Evolutionary conservation across 345 rosid species (phyloP).

Genomic region (Citrus unshiu): DNA sequence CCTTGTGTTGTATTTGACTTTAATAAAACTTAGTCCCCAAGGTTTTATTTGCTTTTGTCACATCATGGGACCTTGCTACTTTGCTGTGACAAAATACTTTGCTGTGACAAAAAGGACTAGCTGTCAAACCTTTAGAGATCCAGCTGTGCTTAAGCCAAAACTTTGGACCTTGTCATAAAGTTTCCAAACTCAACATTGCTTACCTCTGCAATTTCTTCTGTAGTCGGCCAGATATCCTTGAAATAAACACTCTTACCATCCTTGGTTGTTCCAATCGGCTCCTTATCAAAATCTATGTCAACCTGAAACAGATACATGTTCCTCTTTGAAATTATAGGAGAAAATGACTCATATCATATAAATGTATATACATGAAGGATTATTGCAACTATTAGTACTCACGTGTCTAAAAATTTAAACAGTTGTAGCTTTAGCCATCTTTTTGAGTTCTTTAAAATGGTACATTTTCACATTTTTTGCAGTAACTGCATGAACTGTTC

Average conservation of each 20-base stretch:
- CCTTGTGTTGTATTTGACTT: neutral
- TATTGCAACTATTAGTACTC: neutral
- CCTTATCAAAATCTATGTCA: conserved; percentile 87
- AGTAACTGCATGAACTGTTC: neutral
- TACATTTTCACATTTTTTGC: neutral
- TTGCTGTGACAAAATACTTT: neutral
- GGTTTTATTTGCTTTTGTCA: neutral
- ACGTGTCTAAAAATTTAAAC: neutral
- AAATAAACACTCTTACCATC: conserved; percentile 76
- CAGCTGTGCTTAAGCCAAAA: neutral
- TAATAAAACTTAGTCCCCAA: neutral
- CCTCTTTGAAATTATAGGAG: neutral
- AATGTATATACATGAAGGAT: neutral
- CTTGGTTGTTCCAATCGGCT: conserved; percentile 90
- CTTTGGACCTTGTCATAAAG: neutral
- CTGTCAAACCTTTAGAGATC: neutral
- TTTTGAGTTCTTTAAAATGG: neutral
- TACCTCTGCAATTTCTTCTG: conserved; percentile 93
- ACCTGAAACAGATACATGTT: conserved; percentile 46
- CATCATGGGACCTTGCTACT: neutral
- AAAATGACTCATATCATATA: neutral
- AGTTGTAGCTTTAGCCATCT: neutral
- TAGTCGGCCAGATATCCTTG: conserved; percentile 93
- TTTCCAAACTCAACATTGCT: neutral
- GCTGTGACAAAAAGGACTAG: neutral